Conservation (phyloP, 495 filamentous ascomycete species). For the Hypoxylon subgilvum region DNA sequence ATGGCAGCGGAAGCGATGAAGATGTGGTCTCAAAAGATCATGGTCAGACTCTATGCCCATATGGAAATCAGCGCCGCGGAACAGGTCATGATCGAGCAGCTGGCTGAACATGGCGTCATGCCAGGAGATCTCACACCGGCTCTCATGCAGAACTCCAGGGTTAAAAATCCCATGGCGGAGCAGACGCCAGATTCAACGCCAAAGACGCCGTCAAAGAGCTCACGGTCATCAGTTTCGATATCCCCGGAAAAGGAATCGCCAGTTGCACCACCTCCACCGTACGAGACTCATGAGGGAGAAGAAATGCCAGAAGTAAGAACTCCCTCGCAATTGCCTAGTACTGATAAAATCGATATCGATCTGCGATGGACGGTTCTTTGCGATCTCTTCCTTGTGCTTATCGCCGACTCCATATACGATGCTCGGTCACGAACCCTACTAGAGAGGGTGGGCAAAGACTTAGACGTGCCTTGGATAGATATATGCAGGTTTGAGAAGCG, state of each 20-base stretch:
- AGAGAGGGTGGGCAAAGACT: slow-evolving; percentile 77
- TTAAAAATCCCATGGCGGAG: slow-evolving; percentile 86
- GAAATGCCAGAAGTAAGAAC: slow-evolving; percentile 76
- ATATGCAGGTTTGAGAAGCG: slow-evolving; percentile 97
- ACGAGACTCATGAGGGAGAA: slow-evolving; percentile 70
- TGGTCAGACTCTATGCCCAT: slow-evolving; percentile 88
- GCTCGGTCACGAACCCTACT: slow-evolving; percentile 84
- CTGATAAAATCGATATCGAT: slow-evolving; percentile 90
- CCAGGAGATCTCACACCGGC: slow-evolving; percentile 80
- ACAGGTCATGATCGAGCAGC: slow-evolving; percentile 98
- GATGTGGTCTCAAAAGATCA: slow-evolving; percentile 98
- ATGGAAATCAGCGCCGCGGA: slow-evolving; percentile 93
- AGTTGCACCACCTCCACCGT: slow-evolving; percentile 70
- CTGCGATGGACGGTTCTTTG: slow-evolving; percentile 97
- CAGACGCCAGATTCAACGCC: slow-evolving; percentile 36
- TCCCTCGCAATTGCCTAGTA: slow-evolving; percentile 79
- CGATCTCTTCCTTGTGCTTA: slow-evolving; percentile 91
- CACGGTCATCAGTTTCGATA: slow-evolving; percentile 31
- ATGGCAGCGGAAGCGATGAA: slow-evolving; percentile 76
- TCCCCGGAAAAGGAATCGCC: slow-evolving; percentile 44
- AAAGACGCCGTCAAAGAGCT: slow-evolving; percentile 23
- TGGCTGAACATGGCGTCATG: slow-evolving; percentile 87
- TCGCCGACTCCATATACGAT: slow-evolving; percentile 95
- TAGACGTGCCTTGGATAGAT: slow-evolving; percentile 87
- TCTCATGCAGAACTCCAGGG: slow-evolving; percentile 90